Conservation (phyloP, 2,329 filamentous ascomycete genomes). For the Sporothrix luriei region DNA sequence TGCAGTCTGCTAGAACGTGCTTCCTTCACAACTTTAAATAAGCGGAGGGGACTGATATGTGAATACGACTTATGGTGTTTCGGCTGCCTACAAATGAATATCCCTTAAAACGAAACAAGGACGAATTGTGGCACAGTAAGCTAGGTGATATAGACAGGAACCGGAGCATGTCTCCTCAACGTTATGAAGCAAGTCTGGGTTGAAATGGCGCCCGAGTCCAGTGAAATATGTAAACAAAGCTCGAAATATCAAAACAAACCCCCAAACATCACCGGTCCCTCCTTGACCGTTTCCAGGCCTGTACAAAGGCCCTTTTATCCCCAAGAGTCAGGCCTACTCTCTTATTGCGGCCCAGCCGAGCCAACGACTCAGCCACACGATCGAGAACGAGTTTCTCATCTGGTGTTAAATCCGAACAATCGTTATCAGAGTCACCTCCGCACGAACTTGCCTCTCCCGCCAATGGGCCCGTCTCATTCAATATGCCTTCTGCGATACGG, state of each 20-base stretch:
- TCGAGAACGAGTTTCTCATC: conserved; percentile 75
- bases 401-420: conserved; percentile 40
- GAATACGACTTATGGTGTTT: too few relatives aligned
- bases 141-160: not conserved
- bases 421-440: not conserved
- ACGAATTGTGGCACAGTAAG: too few relatives aligned
- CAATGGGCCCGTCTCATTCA: conserved; percentile 47
- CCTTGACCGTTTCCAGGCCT: conserved; percentile 59
- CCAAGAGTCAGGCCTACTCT: conserved; percentile 79
- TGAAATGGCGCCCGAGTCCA: too few relatives aligned
- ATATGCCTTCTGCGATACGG: conserved; percentile 77
- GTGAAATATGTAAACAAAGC: not conserved
- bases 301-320: conserved; percentile 82
- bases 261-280: conserved; percentile 37
- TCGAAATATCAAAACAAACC: conserved; percentile 7
- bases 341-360: conserved; percentile 84
- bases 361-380: conserved; percentile 78
- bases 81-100: too few relatives aligned
- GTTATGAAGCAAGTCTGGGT: too few relatives aligned
- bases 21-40: not conserved
- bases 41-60: too few relatives aligned
- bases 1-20: not conserved
- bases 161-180: too few relatives aligned
- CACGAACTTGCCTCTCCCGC: not conserved
- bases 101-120: too few relatives aligned